Evolutionary conservation across 352 stramenopile species (phyloP), one percentile per base, ranked within the genome.

Genomic region (Globisporangium uncinulatum): DNA sequence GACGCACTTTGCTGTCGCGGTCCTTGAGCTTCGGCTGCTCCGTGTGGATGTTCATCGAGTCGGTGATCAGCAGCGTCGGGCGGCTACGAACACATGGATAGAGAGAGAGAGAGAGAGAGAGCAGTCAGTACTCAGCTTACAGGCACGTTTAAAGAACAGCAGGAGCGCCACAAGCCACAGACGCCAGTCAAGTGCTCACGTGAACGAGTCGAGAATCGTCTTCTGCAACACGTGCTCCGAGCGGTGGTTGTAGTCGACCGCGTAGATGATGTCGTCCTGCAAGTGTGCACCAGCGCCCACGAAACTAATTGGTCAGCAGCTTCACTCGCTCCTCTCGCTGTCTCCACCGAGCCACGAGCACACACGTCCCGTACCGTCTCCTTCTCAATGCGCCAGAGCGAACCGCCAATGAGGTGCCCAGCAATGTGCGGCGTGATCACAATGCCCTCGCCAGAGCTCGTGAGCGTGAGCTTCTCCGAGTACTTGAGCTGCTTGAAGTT

Each of bases 401-500:
- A 94, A 6, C 93, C 96, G 9, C 96, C 96, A 44, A 98, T 97
- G 36, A 98, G 74, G 65, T 98, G 92, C 14, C 94, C 96, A 5
- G 94, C 92, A 10, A 96, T 79, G 59, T 98, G 94, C 14, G 96
- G 90, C 43, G 92, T 98, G 58, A 99, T 95, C 19, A 95, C 75
- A 39, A 99, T 90, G 29, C 87, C 83, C 46, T 95, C 76, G 11
- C 83, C 81, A 14, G 79, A 86, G 65, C 87, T 89, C 48, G 83
- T 88, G 49, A 96, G 80, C 41, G 77, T 95, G 56, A 92, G 76
- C 56, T 94, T 96, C 67, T 98, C 89, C 37, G 91, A 97, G 76
- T 98, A 98, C 66, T 98, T 98, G 56, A 98, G 87, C 62, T 96
- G 92, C 59, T 94, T 87, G 51, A 97, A 96, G 29, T 82, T 89